phyloP scores from a whole-genome alignment of 352 stramenopile species.

The Stramenopiles sp. region DNA sequence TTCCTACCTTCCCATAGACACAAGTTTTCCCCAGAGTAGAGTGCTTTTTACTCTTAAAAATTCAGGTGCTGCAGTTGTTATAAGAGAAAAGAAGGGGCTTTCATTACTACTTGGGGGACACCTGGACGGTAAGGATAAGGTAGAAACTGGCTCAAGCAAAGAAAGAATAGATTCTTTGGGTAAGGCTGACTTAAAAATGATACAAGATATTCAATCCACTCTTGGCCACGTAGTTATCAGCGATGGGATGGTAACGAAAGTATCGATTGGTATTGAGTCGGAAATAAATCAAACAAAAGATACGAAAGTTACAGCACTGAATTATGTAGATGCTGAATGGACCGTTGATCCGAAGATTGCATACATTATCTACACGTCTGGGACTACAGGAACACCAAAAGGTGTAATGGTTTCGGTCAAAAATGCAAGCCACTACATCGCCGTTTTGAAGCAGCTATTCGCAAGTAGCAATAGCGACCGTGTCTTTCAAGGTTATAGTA shows the following conservation, averaged over 20 bases:
- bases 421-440: conserved; percentile 4
- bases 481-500: conserved; percentile 10
- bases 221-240: too few relatives aligned
- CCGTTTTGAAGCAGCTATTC: neutral
- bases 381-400: neutral
- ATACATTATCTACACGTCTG: conserved; percentile 7
- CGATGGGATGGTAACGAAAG: too few relatives aligned
- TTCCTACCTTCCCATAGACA: conserved; percentile 8
- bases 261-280: too few relatives aligned
- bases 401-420: conserved; percentile 7
- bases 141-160: too few relatives aligned
- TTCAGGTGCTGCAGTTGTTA: conserved; percentile 8
- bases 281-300: too few relatives aligned
- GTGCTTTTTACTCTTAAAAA: conserved; percentile 6
- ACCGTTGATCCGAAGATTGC: neutral
- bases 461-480: neutral
- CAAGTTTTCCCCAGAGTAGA: neutral
- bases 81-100: neutral
- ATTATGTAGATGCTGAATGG: neutral
- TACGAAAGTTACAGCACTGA: neutral
- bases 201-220: too few relatives aligned
- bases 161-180: too few relatives aligned
- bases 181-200: too few relatives aligned
- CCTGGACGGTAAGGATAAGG: too few relatives aligned
- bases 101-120: neutral